Evolutionary conservation across 2,329 filamentous ascomycete genomes (phyloP), one percentile per base, ranked within the genome.

Genomic region (Alternaria panax): DNA sequence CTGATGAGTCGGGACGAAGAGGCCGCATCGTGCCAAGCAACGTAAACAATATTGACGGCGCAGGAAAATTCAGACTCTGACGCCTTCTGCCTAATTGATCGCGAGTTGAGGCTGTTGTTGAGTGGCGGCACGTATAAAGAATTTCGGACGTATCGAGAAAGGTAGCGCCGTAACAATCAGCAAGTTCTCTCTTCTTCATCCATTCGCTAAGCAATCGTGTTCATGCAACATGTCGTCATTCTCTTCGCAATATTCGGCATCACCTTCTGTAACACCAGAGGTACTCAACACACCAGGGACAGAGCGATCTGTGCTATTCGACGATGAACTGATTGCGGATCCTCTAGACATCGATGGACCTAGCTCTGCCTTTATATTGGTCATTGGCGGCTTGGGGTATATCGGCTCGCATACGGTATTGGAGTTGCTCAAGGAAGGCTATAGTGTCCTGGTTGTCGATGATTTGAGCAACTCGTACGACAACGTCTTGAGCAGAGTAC

Each of bases 331-430:
- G 42, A 65, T 78, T 6, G 77, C 79, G 22, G 79, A 81, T 52
- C 71, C 82, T 58, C 69, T 82, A 47, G 75, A 76, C 54, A 76
- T 79, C 61, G 69, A 75, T 40, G 75, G 75, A 32, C 62, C 71
- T 20, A 61, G 62, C 27, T 73, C 81, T 48, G 72, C 77, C 32
- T 81, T 82, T 65, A 82, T 80, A 45, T 78, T 86, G 66, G 84
- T 86, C 27, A 82, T 84, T 36, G 84, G 84, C 20, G 84, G 84
- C 9, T 79, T 85, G 14, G 84, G 84, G 7, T 86, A 84, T 71
- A 86, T 86, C 54, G 85, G 85, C 27, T 86, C 83, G 2, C 84
- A 86, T 69, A 86, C 84, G 0, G 80, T 81, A 1, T 75, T 86
- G 0, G 84, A 86, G 66, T 75, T 87, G 32, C 78, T 86, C 59